Percentiles rank a stretch among this genome's conserved stretches.
Conservation (phyloP, 2,329 filamentous ascomycete species). For the Stagonosporopsis chrysanthemi region DNA sequence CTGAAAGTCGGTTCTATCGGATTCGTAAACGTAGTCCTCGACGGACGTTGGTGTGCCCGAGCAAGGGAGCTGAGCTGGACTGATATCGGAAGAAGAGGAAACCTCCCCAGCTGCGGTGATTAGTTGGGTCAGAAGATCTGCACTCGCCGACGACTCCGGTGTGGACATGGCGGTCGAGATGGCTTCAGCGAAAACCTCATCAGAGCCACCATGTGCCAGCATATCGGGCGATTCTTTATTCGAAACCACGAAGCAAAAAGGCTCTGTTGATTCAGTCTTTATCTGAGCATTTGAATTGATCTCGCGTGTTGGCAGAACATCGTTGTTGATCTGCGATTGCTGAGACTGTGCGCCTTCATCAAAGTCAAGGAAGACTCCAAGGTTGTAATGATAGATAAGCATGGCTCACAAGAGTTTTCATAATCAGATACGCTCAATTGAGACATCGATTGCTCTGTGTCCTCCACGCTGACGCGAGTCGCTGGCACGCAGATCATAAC, state of each 20-base stretch:
- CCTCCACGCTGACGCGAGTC: background rate
- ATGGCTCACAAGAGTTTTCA: background rate
- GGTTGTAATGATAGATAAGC: no score
- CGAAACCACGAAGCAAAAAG: no score
- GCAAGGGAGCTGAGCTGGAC: background rate
- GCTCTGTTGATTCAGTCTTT: background rate
- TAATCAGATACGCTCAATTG: background rate
- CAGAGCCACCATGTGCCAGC: background rate
- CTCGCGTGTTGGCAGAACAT: background rate
- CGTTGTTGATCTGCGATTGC: background rate
- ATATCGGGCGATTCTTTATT: background rate
- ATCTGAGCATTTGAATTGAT: background rate
- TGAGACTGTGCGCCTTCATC: background rate
- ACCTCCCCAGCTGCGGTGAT: background rate
- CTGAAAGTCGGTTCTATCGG: slow-evolving; percentile 11
- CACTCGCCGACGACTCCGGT: background rate
- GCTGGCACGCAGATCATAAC: slow-evolving; percentile 4
- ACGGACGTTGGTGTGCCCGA: no score
- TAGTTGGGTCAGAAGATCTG: background rate
- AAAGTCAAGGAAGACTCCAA: background rate
- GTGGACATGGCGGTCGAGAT: background rate
- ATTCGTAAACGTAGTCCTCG: background rate
- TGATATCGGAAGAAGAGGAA: background rate
- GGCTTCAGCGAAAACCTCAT: background rate
- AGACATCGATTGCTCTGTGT: background rate